Conservation (phyloP, 768 basidiomycete species). For the Candolleomyces aberdarensis region DNA sequence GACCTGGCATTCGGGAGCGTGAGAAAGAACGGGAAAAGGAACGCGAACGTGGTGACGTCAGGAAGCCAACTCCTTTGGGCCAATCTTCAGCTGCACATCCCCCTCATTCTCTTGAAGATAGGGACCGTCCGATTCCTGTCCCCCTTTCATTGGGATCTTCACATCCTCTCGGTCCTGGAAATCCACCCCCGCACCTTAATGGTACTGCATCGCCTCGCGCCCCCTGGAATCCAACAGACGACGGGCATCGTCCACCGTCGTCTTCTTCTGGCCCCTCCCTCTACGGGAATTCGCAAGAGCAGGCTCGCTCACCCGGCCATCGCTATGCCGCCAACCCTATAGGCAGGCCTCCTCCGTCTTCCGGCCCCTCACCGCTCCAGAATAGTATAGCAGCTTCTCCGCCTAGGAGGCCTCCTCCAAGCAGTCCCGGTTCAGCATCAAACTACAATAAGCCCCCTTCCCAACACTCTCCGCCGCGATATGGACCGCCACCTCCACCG, state of each 20-base stretch:
- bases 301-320: conserved; percentile 41
- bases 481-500: conserved; percentile 22
- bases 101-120: conserved; percentile 1
- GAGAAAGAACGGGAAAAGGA: conserved; percentile 16
- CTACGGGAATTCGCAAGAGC: conserved; percentile 9
- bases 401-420: conserved; percentile 30
- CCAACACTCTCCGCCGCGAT: not conserved
- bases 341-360: conserved; percentile 15
- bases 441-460: not conserved
- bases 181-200: not conserved
- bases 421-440: conserved; percentile 8
- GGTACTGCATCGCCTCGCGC: not conserved
- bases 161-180: conserved; percentile 20
- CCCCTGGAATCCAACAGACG: conserved; percentile 2
- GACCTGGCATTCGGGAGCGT: conserved; percentile 11
- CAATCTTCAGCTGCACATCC: too few relatives aligned
- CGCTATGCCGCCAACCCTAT: conserved; percentile 28
- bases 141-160: conserved; percentile 4
- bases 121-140: conserved; percentile 5
- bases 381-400: conserved; percentile 27
- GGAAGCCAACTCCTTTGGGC: conserved; percentile 10
- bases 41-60: conserved; percentile 2
- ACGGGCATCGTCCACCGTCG: conserved; percentile 5
- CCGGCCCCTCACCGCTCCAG: conserved; percentile 16
- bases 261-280: conserved; percentile 33